Evolutionary conservation across 2,329 filamentous ascomycete species (phyloP).

Genomic region (Macrophomina pseudophaseolina): DNA sequence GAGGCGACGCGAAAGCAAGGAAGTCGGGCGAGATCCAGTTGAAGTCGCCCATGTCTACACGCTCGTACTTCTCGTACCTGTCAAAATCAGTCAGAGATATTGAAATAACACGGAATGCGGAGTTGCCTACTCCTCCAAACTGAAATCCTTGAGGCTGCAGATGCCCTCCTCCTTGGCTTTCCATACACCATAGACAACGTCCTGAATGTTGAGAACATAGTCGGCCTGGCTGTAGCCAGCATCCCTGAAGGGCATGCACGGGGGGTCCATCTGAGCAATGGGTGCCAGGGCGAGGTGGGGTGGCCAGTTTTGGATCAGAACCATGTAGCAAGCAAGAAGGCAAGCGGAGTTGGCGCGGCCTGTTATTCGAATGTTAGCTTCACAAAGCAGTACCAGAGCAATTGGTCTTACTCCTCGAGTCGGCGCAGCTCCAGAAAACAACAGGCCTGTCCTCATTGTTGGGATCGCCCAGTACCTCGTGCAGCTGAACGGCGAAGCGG

Average conservation of each 20-base stretch:
- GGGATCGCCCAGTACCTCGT: constrained; percentile 90
- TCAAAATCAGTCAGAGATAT: constrained; percentile 31
- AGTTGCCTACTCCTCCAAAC: constrained; percentile 76
- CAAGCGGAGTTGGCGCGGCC: constrained; percentile 93
- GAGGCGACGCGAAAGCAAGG: constrained; percentile 93
- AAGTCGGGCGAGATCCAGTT: constrained; percentile 98
- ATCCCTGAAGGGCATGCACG: constrained; percentile 98
- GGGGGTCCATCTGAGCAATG: constrained; percentile 94
- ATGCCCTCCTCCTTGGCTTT: constrained; percentile 96
- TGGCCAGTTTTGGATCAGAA: constrained; percentile 96
- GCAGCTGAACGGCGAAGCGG: constrained; percentile 92
- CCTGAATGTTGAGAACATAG: constrained; percentile 93
- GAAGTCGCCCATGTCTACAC: constrained; percentile 98
- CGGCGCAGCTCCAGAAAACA: constrained; percentile 93
- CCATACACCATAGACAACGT: constrained; percentile 98
- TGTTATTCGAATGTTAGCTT: constrained; percentile 41
- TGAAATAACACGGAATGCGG: too few relatives aligned
- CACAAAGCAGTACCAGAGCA: not conserved
- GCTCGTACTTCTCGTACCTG: constrained; percentile 88
- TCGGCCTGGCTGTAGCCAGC: constrained; percentile 98
- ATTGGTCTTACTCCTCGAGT: constrained; percentile 77
- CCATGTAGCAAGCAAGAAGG: constrained; percentile 97
- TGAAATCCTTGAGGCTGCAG: constrained; percentile 90
- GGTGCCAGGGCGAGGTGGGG: constrained; percentile 94
- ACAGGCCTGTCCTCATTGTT: constrained; percentile 89